phyloP scores from a whole-genome alignment of 345 rosid genomes.

The Triadica sebifera region DNA sequence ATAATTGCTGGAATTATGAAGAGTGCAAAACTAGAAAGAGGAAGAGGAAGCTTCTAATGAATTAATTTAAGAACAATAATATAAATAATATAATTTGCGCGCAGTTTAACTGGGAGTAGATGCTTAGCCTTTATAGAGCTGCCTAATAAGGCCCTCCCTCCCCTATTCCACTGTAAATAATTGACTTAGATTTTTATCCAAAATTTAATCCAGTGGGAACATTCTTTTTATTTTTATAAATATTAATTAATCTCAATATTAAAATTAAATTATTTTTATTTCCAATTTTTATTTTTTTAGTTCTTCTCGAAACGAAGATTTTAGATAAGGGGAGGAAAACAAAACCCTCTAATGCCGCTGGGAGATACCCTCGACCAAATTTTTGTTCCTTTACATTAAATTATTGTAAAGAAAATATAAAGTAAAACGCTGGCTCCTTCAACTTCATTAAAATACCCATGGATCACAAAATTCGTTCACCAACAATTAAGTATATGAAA shows the following conservation, averaged over 20 bases:
- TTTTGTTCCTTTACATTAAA: too few species aligned
- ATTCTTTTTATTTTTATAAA: background rate
- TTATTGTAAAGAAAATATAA: background rate
- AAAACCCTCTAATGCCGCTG: too few species aligned
- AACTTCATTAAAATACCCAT: background rate
- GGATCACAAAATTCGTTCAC: background rate
- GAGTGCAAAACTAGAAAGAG: background rate
- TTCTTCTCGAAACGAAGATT: too few species aligned
- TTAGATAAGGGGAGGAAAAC: too few species aligned
- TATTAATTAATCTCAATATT: background rate
- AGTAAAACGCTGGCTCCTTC: background rate
- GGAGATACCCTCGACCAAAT: too few species aligned
- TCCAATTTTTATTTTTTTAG: too few species aligned
- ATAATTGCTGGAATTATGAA: background rate
- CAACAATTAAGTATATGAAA: background rate
- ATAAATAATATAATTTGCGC: too few species aligned
- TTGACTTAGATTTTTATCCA: slow-evolving; percentile 6
- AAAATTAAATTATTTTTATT: too few species aligned
- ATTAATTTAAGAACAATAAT: background rate
- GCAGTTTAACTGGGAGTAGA: background rate
- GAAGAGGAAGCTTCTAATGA: background rate
- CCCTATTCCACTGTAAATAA: too few species aligned
- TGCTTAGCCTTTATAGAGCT: background rate
- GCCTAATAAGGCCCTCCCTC: too few species aligned
- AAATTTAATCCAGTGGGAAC: too few species aligned